Evolutionary conservation across 345 rosid species (phyloP).

Genomic region (Garcia nutans): DNA sequence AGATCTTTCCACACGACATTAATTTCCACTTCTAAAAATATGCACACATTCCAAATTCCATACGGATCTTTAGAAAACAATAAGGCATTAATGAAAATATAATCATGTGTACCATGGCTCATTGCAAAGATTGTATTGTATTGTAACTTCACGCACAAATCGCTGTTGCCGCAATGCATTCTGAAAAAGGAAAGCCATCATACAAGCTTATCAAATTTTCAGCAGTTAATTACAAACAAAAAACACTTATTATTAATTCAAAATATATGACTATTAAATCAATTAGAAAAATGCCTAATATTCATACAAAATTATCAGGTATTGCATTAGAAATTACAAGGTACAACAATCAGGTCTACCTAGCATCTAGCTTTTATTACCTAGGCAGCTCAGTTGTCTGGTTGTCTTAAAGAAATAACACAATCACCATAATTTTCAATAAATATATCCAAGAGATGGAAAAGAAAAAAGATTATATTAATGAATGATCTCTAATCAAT

Average conservation of each 20-base stretch:
- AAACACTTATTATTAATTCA: not conserved
- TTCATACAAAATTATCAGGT: not conserved
- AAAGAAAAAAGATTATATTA: not conserved
- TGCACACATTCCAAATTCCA: not conserved
- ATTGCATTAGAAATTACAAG: not conserved
- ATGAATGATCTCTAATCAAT: not conserved
- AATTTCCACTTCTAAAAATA: constrained; percentile 4
- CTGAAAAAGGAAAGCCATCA: constrained; percentile 40
- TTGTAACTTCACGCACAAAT: constrained; percentile 96
- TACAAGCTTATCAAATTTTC: constrained; percentile 4
- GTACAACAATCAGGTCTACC: not conserved
- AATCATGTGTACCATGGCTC: constrained; percentile 80
- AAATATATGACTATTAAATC: not conserved
- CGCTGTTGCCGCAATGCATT: constrained; percentile 96
- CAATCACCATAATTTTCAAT: not conserved
- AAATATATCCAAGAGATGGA: not conserved
- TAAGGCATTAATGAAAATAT: constrained; percentile 10
- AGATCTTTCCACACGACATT: not conserved
- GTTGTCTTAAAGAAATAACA: not conserved
- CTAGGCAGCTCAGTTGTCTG: not conserved
- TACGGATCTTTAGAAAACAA: constrained; percentile 4
- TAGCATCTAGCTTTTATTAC: not conserved
- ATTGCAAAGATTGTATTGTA: constrained; percentile 98
- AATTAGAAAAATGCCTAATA: constrained; percentile 2
- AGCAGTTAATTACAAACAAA: not conserved